These are phyloP conservation scores for Amanita brunnescens DNA, from an alignment of 768 basidiomycete genomes.

Conservation along the genomic window DNA sequence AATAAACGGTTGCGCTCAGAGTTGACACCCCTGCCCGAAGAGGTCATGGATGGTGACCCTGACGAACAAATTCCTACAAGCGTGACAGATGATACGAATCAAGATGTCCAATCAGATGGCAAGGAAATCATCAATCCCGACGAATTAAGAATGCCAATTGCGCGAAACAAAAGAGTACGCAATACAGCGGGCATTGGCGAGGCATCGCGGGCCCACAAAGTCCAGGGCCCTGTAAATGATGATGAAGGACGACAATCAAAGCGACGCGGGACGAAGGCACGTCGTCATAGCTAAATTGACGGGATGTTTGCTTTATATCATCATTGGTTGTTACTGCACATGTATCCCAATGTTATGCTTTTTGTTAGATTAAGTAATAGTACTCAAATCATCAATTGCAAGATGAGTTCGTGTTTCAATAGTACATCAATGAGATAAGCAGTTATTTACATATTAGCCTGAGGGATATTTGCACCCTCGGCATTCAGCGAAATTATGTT, in stretches of 20 bases:
- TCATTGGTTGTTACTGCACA: slow-evolving; percentile 11
- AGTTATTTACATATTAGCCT: background rate
- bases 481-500: slow-evolving; percentile 22
- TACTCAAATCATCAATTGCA: background rate
- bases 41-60: slow-evolving; percentile 9
- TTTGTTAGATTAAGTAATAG: background rate
- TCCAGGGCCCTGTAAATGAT: background rate
- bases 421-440: background rate
- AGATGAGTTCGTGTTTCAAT: background rate
- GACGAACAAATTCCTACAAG: background rate
- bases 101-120: background rate
- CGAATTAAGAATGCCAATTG: background rate
- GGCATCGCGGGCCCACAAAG: background rate
- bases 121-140: background rate
- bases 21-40: slow-evolving; percentile 36
- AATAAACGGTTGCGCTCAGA: slow-evolving; percentile 36
- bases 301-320: background rate
- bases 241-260: background rate
- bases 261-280: slow-evolving; percentile 3
- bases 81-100: background rate
- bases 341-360: background rate
- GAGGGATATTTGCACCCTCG: slow-evolving; percentile 16
- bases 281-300: slow-evolving; percentile 1
- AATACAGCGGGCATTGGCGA: background rate
- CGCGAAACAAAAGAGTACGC: background rate